Percentiles rank a stretch among this genome's conserved stretches.
Evolutionary conservation across 345 rosid genomes (phyloP).

Genomic region (Bruguiera gymnorhiza): DNA sequence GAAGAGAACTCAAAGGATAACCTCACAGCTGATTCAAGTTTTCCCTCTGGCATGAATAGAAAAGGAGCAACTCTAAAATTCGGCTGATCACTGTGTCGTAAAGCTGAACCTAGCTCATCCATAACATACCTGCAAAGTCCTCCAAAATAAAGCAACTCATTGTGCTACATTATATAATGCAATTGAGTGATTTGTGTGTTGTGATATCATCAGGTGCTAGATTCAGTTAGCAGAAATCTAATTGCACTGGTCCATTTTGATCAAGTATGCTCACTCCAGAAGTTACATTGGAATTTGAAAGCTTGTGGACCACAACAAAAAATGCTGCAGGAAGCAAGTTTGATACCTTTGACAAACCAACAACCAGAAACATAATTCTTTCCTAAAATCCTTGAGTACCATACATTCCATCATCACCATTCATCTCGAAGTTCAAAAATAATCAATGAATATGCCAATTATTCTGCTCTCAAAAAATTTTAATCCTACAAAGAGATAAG

Average conservation of each 20-base stretch:
- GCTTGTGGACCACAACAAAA: not conserved
- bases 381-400: not conserved
- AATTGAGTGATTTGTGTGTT: not conserved
- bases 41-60: constrained; percentile 87
- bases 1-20: constrained; percentile 15
- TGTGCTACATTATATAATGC: not conserved
- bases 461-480: too few species aligned
- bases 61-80: constrained; percentile 89
- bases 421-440: not conserved
- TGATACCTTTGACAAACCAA: not conserved
- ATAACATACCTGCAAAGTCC: constrained; percentile 72
- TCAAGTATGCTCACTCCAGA: not conserved
- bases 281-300: too few species aligned
- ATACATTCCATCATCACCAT: not conserved
- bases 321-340: not conserved
- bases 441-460: not conserved
- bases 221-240: not conserved
- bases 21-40: constrained; percentile 87
- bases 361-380: not conserved
- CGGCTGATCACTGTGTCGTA: constrained; percentile 83
- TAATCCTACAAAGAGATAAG: too few species aligned
- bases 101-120: constrained; percentile 96
- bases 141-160: constrained; percentile 10
- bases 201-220: not conserved
- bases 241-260: not conserved